Evolutionary conservation across 2,329 filamentous ascomycete genomes (phyloP).

Genomic region (Akanthomyces lecanii): DNA sequence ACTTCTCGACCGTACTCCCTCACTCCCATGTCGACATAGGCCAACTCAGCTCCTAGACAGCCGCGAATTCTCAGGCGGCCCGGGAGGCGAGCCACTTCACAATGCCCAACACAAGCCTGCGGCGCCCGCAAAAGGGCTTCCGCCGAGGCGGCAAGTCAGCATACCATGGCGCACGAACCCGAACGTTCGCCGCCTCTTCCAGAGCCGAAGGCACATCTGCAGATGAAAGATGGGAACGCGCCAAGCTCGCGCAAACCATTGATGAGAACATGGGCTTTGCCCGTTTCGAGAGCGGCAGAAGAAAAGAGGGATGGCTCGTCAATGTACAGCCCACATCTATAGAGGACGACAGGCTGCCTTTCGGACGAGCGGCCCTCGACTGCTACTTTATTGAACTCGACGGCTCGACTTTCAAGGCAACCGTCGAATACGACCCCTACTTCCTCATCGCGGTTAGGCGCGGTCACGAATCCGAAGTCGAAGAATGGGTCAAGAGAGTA

Average conservation of each 20-base stretch:
- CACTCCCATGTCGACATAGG: slow-evolving; percentile 12
- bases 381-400: slow-evolving; percentile 96
- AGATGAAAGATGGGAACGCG: slow-evolving; percentile 88
- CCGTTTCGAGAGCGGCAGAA: slow-evolving; percentile 82
- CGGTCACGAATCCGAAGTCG: slow-evolving; percentile 85
- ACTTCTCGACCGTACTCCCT: neutral
- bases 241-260: slow-evolving; percentile 77
- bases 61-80: slow-evolving; percentile 8
- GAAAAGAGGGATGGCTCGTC: slow-evolving; percentile 83
- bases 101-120: slow-evolving; percentile 59
- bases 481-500: slow-evolving; percentile 86
- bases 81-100: slow-evolving; percentile 22
- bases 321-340: slow-evolving; percentile 90
- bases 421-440: slow-evolving; percentile 93
- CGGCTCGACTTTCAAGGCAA: slow-evolving; percentile 88
- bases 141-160: slow-evolving; percentile 64
- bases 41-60: slow-evolving; percentile 6
- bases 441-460: slow-evolving; percentile 88
- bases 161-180: slow-evolving; percentile 63
- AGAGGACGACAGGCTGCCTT: slow-evolving; percentile 77
- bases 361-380: slow-evolving; percentile 85
- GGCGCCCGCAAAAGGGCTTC: slow-evolving; percentile 61
- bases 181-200: slow-evolving; percentile 75
- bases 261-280: slow-evolving; percentile 94
- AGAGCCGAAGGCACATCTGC: slow-evolving; percentile 82